Evolutionary conservation across 2,329 filamentous ascomycete genomes (phyloP).

Genomic region (Beauveria sp.): DNA sequence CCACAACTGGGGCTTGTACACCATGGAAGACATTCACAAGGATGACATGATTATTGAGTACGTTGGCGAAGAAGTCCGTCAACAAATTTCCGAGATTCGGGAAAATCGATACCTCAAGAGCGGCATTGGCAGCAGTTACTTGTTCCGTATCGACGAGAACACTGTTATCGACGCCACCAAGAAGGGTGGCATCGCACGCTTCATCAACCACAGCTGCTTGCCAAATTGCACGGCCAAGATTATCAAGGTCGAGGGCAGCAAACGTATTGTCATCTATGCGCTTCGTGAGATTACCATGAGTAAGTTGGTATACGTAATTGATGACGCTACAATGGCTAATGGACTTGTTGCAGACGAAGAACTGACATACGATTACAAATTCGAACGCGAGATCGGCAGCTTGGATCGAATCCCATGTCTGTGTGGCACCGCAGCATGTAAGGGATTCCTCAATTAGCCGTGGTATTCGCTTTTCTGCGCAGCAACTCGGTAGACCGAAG

Average conservation of each 20-base stretch:
- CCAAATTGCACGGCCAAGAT: constrained; percentile 99
- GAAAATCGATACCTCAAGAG: constrained; percentile 90
- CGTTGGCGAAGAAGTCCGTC: constrained; percentile 92
- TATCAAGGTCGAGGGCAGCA: constrained; percentile 96
- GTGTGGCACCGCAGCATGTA: constrained; percentile 91
- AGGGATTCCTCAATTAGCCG: constrained; percentile 94
- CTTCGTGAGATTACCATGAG: constrained; percentile 90
- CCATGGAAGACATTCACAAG: constrained; percentile 92
- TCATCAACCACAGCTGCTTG: constrained; percentile 98
- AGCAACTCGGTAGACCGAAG: background rate
- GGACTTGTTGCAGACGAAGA: constrained; percentile 68
- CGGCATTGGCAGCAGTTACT: constrained; percentile 92
- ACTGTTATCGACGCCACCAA: constrained; percentile 98
- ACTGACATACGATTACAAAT: constrained; percentile 99
- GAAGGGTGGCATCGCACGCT: constrained; percentile 93
- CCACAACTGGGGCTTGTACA: constrained; percentile 97
- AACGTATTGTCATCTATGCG: constrained; percentile 98
- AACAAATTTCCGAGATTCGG: constrained; percentile 94
- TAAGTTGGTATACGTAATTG: constrained; percentile 42
- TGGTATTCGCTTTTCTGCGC: background rate
- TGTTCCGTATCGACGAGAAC: constrained; percentile 97
- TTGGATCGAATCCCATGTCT: constrained; percentile 95
- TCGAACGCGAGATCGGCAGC: constrained; percentile 92
- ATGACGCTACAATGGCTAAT: constrained; percentile 11
- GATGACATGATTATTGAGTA: constrained; percentile 99